Evolutionary conservation across 768 basidiomycete genomes (phyloP).

Genomic region (Trametes meyenii): DNA sequence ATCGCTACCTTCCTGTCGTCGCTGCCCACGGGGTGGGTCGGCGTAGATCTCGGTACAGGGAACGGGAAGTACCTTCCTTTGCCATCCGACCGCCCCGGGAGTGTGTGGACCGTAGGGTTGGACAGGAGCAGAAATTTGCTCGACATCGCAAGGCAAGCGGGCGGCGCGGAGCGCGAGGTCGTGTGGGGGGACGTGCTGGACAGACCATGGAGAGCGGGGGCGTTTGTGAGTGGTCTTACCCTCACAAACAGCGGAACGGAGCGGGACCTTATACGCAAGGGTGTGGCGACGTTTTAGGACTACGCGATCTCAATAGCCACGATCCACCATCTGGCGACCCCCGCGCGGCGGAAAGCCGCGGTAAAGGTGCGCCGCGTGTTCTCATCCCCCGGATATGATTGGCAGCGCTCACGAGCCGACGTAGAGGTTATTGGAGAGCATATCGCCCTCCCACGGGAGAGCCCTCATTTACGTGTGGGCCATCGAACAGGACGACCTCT

Average conservation of each 20-base stretch:
- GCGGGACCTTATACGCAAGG: too few relatives aligned
- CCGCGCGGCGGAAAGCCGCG: conserved; percentile 67
- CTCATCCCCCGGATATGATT: not conserved
- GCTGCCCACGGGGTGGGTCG: conserved; percentile 77
- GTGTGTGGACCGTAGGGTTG: conserved; percentile 77
- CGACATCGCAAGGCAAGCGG: conserved; percentile 70
- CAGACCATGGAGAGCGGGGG: conserved; percentile 70
- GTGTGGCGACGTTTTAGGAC: conserved; percentile 56
- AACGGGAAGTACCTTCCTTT: conserved; percentile 96
- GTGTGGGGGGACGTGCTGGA: conserved; percentile 80
- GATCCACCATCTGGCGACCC: conserved; percentile 91
- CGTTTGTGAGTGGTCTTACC: conserved; percentile 65
- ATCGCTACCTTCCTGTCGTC: conserved; percentile 73
- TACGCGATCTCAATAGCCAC: conserved; percentile 98
- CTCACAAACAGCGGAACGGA: not conserved
- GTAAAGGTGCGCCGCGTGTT: conserved; percentile 59
- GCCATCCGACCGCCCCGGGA: conserved; percentile 60
- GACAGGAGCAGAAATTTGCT: conserved; percentile 83
- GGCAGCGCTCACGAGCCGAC: not conserved
- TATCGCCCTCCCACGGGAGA: conserved; percentile 72
- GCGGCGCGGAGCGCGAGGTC: conserved; percentile 64
- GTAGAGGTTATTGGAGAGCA: conserved; percentile 64
- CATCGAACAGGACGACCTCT: conserved; percentile 85
- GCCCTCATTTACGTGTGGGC: conserved; percentile 97
- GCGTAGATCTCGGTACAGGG: conserved; percentile 93